Base-by-base conservation (phyloP, 2,329 filamentous ascomycete species). In the Tolypocladium nubicola region DNA sequence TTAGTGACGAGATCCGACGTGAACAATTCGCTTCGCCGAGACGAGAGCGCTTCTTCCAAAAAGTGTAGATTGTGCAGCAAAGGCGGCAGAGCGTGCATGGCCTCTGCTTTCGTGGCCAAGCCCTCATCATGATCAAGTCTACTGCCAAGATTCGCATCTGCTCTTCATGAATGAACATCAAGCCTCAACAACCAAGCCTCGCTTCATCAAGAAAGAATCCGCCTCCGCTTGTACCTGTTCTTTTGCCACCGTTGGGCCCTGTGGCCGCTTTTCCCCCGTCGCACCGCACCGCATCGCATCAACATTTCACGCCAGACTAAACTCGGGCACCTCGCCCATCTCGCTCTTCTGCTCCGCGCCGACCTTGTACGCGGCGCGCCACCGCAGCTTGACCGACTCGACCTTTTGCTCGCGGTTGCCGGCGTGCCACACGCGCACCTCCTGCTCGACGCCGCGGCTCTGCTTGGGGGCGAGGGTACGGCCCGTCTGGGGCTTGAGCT, bases 401-500 rank as follows among this genome's bases (percentile, higher is more conserved):
- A 94, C 94, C 67, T 87, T 89, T 49, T 83, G 73, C 30, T 63
- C 79, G 61, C 75, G 75, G 64, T 90, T 84, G 1, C 90, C 86
- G 1, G 90, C 86, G 63, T 90, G 84, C 73, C 76, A 82, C 33
- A 97, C 77, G 52, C 86, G 78, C 61, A 97, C 90, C 21, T 84
- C 81, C 73, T 97, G 94, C 40, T 85, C 88, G 55, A 99, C 86
- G 35, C 91, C 92, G 19, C 76, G 74, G 65, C 82, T 82, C 69
- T 86, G 84, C 67, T 90, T 87, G 14, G 93, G 88, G 21, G 81
- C 76, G 53, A 99, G 81, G 33, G 81, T 80, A 58, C 91, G 86
- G 30, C 90, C 89, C 0, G 88, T 90, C 70, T 97, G 94, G 1
- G 91, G 92, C 64, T 90, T 85, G 33, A 97, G 82, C 66, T 89